Base-by-base conservation (phyloP, 106 monocot genomes). In the Platanthera guangdongensis region DNA sequence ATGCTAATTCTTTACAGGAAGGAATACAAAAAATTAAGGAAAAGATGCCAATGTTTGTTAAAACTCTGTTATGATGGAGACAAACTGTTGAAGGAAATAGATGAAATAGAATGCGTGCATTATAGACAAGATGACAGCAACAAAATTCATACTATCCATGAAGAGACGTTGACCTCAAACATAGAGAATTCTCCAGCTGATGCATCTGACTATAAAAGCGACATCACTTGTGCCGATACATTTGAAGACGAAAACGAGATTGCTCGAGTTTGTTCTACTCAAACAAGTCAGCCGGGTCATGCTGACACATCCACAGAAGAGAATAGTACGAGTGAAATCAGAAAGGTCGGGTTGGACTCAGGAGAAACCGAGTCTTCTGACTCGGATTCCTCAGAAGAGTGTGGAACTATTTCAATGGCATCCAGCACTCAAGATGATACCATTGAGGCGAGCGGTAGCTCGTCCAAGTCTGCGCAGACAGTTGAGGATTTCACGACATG, bases 401-500 rank as follows among this genome's bases (percentile, higher is more conserved):
- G 79, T 22, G 86, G 83, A 76, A 81, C 63, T 50, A 50, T 57
- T 47, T 60, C 50, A 30, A 52, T 57, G 6, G 39, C 78, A 6
- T 57, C 84, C 8, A 47, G 51, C 12, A 57, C 59, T 8, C 80
- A 47, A 74, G 80, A 73, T 18, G 57, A 68, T 48, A 39, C 3
- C 39, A 55, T 55, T 48, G 80, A 84, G 50, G 60, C 72, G 57
- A 16, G 15, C 15, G 69, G 52, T 1, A 62, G 70, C 48, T 47
- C 63, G 22, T n/a, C 32, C 52, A 75, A 84, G 63, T 57, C 68
- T 74, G 47, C 71, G 13, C 53, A 16, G 14, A 76, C 83, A 47
- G 71, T 81, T 3, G 95, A 95, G 78, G 88, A 95, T 65, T 90
- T 93, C 62, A 50, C 76, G 10, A 93, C 93, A 76, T 95, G 95